Evolutionary conservation across 2,329 filamentous ascomycete genomes (phyloP), one percentile per base, ranked within the genome.

Genomic region (Chaetomium sp.): DNA sequence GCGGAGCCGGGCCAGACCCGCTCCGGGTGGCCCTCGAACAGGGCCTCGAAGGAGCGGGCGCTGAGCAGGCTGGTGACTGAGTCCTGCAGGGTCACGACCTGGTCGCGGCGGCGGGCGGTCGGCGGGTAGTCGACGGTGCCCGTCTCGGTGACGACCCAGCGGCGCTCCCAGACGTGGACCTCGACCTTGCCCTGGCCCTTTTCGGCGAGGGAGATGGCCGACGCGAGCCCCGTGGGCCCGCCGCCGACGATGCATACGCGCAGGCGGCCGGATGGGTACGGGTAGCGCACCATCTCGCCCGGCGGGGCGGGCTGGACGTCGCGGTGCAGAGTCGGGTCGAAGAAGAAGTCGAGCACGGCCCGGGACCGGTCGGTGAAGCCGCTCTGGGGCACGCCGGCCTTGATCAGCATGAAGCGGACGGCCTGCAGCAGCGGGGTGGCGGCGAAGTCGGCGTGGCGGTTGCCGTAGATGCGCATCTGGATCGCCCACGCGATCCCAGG

Each of bases 51-150:
- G 3, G 74, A 73, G 3, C 49, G 63, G 13, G 70, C 62, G 57
- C 68, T 75, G 57, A 77, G 67, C 9, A 76, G 67, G 4, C 47
- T 65, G 2, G 74, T 77, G 42, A 77, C 75, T 0, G 72, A 72
- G 49, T 77, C 74, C 63, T 77, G 75, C 8, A 77, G 68, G 0
- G 75, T 77, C 16, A 77, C 74, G 19, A 77, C 75, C 51, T 77
- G 75, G 64, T 77, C 75, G 16, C 75, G 72, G 2, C 75, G 69
- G 23, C 70, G 71, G 4, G 74, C 73, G 3, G 62, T 70, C 0
- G 72, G 63, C 0, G 76, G 76, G 59, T 76, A 77, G 47, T 71
- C 74, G 38, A 75, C 68, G 29, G 45, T 51, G 2, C 75, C 69
- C 25, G 65, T 62, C 1, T 70, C 58, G 59, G 60, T 64, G 27